phyloP scores from a whole-genome alignment of 2,329 filamentous ascomycete genomes.

The Nothophoma quercina region DNA sequence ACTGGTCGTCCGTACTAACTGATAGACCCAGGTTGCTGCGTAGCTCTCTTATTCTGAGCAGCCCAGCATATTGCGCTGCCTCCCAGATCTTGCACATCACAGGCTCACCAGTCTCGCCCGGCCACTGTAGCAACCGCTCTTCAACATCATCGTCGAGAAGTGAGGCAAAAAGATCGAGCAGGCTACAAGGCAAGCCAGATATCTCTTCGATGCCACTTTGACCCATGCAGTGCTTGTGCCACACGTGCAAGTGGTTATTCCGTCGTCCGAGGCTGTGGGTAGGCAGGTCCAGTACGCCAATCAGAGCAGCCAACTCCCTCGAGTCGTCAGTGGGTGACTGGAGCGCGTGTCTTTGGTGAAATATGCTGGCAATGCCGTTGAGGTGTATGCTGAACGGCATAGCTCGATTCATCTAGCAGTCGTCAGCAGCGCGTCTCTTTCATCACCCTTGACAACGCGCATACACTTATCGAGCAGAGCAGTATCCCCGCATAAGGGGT shows the following conservation, averaged over 20 bases:
- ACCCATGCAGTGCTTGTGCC: constrained; percentile 11
- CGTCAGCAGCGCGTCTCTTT: not conserved
- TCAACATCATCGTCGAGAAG: constrained; percentile 4
- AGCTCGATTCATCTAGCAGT: constrained; percentile 12
- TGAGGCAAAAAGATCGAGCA: constrained; percentile 12
- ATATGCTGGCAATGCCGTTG: constrained; percentile 14
- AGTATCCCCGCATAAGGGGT: constrained; percentile 11
- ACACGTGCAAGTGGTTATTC: constrained; percentile 9
- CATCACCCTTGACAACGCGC: not conserved
- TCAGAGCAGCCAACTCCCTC: constrained; percentile 8
- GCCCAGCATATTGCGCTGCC: constrained; percentile 6
- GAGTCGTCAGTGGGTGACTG: not conserved
- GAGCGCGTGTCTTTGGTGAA: constrained; percentile 1
- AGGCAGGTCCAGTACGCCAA: constrained; percentile 13
- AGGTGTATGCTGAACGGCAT: constrained; percentile 19
- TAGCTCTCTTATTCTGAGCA: constrained; percentile 9
- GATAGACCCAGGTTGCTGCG: not conserved
- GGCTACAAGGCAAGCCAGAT: constrained; percentile 7
- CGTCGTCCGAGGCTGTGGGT: constrained; percentile 12
- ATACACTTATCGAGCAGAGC: constrained; percentile 13
- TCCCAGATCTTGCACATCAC: constrained; percentile 13
- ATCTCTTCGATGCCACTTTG: constrained; percentile 12
- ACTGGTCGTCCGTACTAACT: not conserved
- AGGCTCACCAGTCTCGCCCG: constrained; percentile 4
- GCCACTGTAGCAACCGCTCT: constrained; percentile 10